phyloP scores from a whole-genome alignment of 2,329 filamentous ascomycete genomes.

The Fusarium anthophilum region DNA sequence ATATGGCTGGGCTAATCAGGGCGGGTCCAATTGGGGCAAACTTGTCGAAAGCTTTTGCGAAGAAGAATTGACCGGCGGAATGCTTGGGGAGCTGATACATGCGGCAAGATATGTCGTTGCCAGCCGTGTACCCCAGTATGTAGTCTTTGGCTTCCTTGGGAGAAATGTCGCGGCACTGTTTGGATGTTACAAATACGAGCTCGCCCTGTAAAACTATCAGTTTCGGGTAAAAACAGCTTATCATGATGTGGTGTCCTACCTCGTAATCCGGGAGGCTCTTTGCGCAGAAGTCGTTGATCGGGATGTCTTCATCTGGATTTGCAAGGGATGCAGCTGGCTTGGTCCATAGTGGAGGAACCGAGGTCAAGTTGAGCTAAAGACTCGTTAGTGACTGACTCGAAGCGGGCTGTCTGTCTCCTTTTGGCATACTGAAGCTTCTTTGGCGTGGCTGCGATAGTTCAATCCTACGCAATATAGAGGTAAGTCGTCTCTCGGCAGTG shows the following conservation, averaged over 20 bases:
- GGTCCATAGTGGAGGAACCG: background rate
- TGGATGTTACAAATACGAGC: background rate
- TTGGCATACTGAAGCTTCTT: background rate
- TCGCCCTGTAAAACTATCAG: background rate
- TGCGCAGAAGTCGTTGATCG: background rate
- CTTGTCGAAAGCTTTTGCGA: background rate
- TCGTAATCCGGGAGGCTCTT: background rate
- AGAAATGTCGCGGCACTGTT: background rate
- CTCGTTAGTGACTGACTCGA: background rate
- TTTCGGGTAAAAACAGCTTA: too few species aligned
- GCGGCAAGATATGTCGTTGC: background rate
- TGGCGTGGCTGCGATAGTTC: background rate
- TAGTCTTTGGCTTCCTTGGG: background rate
- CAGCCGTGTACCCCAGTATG: background rate
- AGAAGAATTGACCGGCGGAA: background rate
- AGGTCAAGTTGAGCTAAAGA: background rate
- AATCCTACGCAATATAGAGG: background rate
- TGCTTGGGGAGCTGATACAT: background rate
- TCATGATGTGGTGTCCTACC: background rate
- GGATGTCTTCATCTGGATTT: background rate
- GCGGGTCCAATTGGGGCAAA: background rate
- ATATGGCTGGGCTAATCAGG: background rate
- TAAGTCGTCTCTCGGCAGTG: background rate
- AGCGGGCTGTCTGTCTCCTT: rapidly evolving
- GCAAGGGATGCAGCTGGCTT: background rate